Conservation (phyloP, 1,284 basidiomycete genomes). For the Pascua guehoae region DNA sequence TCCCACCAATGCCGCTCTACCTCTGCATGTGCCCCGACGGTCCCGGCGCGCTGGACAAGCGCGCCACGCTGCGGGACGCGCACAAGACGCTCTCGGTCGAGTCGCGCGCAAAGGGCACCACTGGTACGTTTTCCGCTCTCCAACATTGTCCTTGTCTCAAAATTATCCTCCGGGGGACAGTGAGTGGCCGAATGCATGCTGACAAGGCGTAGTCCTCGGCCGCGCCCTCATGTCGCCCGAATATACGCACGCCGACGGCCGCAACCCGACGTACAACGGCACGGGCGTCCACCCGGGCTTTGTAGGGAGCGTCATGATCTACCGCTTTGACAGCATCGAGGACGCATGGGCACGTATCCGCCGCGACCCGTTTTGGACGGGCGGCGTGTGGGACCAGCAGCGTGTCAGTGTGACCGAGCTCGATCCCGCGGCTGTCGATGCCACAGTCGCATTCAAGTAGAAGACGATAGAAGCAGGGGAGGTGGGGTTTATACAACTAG, state of each 20-base stretch:
- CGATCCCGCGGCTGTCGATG: conserved; percentile 19
- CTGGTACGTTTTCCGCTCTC: conserved; percentile 7
- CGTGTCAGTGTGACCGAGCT: conserved; percentile 35
- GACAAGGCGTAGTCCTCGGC: conserved; percentile 19
- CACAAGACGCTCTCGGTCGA: conserved; percentile 25
- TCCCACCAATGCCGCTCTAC: conserved; percentile 31
- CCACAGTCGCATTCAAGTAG: conserved; percentile 14
- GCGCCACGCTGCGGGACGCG: conserved; percentile 34
- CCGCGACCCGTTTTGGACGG: conserved; percentile 42
- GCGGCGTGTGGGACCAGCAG: conserved; percentile 43
- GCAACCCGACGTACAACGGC: neutral
- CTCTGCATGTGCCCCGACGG: conserved; percentile 43
- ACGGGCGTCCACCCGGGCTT: conserved; percentile 12
- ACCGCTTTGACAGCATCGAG: conserved; percentile 28
- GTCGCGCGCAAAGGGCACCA: conserved; percentile 15
- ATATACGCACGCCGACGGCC: conserved; percentile 7
- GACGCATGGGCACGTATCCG: conserved; percentile 38
- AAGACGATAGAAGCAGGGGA: no score
- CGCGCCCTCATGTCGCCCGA: conserved; percentile 20
- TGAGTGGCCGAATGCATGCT: no score
- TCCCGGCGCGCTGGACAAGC: conserved; percentile 34
- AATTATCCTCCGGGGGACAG: no score
- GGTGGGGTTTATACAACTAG: neutral
- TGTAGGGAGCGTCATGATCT: conserved; percentile 25
- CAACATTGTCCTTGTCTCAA: no score